Evolutionary conservation across 441 rosid genomes (phyloP), one percentile per base, ranked within the genome.

Genomic region (Brassica hybrid): DNA sequence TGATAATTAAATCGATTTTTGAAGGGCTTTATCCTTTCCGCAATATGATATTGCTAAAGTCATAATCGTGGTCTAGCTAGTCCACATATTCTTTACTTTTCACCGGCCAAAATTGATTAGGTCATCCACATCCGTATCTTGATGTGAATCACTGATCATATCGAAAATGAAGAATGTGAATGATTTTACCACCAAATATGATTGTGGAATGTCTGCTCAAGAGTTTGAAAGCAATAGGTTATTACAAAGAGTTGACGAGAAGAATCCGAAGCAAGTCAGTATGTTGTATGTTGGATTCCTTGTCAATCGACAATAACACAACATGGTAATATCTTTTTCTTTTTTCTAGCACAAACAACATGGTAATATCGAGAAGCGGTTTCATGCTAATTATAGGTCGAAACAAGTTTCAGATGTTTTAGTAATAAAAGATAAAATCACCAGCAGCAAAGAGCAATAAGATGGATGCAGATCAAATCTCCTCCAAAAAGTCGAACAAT

Each of bases 71-170:
- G 75, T 71, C 23, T 17, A 54, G 59, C 59, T 17, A 54, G 59
- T 54, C 80, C 80, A 71, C 76, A 57, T 70, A 70, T 1, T 0
- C n/a, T 0, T 0, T 0, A 13, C 69, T 78, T 77, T 59, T 19
- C 81, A 66, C 81, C 81, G 81, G 76, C 81, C 81, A 72, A 78
- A 25, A 32, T 18, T 43, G 21, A 48, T 65, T 77, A 58, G 74
- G 74, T 66, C 68, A 64, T 32, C 72, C 80, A 71, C 72, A 65
- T 65, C 57, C 63, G 68, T 59, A 45, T 65, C 66, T 56, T 41
- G 6, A 32, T 32, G 71, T 56, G 75, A 34, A 69, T 61, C 62
- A 48, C 3, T 50, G 41, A 16, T 76, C 71, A 70, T 41, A 30
- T 61, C 30, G 11, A 36, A 61, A 19, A 19, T 21, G n/a, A 16